phyloP scores from a whole-genome alignment of 345 rosid species.

The Hibiscus tridactylites region DNA sequence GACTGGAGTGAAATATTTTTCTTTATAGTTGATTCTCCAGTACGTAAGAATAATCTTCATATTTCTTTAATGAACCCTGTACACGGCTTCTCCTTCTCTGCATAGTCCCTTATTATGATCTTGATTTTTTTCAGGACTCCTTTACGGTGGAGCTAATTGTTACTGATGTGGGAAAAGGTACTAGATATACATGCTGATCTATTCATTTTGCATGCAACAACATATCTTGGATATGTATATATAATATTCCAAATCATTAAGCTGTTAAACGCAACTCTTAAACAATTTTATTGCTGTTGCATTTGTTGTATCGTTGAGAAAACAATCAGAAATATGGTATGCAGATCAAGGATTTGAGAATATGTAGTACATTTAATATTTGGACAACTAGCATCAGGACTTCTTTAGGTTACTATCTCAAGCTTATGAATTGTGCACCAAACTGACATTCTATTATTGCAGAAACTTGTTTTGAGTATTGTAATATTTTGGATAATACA shows the following conservation, averaged over 20 bases:
- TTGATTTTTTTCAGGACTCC: constrained; percentile 45
- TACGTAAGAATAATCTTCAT: constrained; percentile 17
- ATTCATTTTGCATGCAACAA: not conserved
- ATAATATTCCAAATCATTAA: not conserved
- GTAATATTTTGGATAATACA: not conserved
- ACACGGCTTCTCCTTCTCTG: not conserved
- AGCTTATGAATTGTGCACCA: not conserved
- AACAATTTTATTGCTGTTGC: not conserved
- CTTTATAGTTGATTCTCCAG: constrained; percentile 74
- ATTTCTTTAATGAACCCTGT: not conserved
- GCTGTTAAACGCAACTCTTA: constrained; percentile 10
- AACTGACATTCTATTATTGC: not conserved
- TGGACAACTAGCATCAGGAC: not conserved
- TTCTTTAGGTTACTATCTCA: not conserved
- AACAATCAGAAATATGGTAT: not conserved
- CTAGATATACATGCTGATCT: not conserved
- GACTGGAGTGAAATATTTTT: constrained; percentile 86
- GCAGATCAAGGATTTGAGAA: not conserved
- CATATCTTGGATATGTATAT: not conserved
- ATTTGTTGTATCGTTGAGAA: not conserved
- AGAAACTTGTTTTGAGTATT: not conserved
- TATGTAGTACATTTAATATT: not conserved
- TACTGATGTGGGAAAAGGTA: constrained; percentile 73
- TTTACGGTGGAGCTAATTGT: constrained; percentile 56
- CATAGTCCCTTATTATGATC: not conserved